These are phyloP conservation scores for Thermoascus crustaceus DNA, from an alignment of 2,329 filamentous ascomycete species.

Conservation along the genomic window DNA sequence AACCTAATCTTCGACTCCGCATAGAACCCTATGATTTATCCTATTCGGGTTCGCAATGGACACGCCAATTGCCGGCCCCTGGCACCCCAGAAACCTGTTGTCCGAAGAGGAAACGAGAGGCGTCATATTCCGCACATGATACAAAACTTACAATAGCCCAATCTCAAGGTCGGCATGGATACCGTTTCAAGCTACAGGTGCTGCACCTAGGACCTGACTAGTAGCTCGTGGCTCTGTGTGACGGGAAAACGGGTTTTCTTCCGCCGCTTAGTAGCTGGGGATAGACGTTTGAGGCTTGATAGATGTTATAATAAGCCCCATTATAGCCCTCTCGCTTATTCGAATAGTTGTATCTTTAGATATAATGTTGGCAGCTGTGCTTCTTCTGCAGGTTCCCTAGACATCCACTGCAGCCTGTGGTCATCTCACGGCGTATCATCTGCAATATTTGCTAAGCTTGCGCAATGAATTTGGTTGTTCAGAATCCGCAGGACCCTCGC, in stretches of 20 bases:
- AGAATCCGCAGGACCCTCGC: constrained; percentile 3
- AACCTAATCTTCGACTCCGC: neutral
- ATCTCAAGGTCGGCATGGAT: neutral
- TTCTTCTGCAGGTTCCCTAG: neutral
- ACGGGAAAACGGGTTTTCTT: neutral
- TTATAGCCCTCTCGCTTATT: neutral
- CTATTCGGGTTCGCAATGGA: neutral
- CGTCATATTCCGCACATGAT: neutral
- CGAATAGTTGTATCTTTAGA: neutral
- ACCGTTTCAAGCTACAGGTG: constrained; percentile 2
- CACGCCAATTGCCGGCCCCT: neutral
- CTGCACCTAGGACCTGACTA: constrained; percentile 1
- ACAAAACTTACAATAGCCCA: neutral
- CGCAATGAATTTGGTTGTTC: neutral
- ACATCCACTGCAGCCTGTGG: neutral
- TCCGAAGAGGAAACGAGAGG: neutral
- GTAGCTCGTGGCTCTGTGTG: constrained; percentile 1
- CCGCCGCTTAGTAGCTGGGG: neutral
- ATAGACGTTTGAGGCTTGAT: constrained; percentile 2
- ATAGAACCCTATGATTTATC: neutral
- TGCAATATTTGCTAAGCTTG: neutral
- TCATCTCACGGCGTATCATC: neutral
- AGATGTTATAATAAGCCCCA: constrained; percentile 1
- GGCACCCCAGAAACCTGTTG: neutral
- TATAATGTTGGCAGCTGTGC: constrained; percentile 1